Evolutionary conservation across 2,329 filamentous ascomycete genomes (phyloP).

Genomic region (Venturia pyrina): DNA sequence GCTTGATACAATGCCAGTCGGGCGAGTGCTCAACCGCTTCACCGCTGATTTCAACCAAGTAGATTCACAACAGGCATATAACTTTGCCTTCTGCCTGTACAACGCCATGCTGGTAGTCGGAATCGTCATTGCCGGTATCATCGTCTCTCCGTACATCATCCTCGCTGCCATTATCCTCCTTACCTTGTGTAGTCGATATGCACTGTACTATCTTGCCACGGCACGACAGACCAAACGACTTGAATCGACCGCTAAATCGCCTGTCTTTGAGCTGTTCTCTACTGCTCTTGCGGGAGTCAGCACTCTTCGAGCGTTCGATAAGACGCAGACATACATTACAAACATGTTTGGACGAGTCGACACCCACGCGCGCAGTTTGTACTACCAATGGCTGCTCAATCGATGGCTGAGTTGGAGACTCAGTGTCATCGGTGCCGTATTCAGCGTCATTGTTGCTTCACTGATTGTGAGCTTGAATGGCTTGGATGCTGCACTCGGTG

Average conservation of each 20-base stretch:
- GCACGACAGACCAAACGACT: conserved; percentile 68
- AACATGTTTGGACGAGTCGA: conserved; percentile 61
- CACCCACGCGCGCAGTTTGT: conserved; percentile 53
- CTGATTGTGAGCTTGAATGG: conserved; percentile 50
- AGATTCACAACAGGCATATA: conserved; percentile 32
- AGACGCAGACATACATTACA: conserved; percentile 50
- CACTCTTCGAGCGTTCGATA: conserved; percentile 68
- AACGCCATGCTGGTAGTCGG: conserved; percentile 46
- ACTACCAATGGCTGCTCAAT: conserved; percentile 63
- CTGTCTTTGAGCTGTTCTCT: conserved; percentile 72
- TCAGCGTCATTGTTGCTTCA: conserved; percentile 54
- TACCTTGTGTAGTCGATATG: conserved; percentile 46
- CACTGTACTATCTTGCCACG: conserved; percentile 54
- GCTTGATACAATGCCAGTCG: conserved; percentile 68
- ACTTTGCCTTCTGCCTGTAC: conserved; percentile 10
- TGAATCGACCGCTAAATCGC: conserved; percentile 67
- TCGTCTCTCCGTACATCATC: conserved; percentile 60
- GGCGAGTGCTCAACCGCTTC: conserved; percentile 68
- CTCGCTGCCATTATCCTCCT: conserved; percentile 51
- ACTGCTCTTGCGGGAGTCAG: conserved; percentile 61
- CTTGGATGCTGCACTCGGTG: conserved; percentile 61
- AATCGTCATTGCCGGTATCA: conserved; percentile 53
- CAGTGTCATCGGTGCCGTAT: conserved; percentile 57
- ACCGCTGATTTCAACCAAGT: conserved; percentile 67
- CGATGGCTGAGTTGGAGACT: conserved; percentile 70